Evolutionary conservation across 208 protist genomes (phyloP), one percentile per base, ranked within the genome.

Genomic region (Acanthamoeba rhysodes): DNA sequence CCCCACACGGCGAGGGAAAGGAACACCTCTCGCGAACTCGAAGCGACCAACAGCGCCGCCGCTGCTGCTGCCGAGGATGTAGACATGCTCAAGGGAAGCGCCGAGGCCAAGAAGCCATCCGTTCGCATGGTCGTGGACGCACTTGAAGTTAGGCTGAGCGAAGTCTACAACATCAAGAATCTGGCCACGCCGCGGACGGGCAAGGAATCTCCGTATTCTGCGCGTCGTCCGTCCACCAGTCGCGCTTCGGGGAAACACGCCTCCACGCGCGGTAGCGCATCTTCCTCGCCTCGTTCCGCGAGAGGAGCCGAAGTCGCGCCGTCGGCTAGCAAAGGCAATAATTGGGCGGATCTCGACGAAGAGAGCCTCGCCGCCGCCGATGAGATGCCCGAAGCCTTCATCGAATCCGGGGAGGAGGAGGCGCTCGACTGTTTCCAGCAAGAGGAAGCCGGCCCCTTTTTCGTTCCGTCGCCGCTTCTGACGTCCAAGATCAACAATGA

Each of bases 91-190:
- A 41, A 41, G 37, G 62, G 62, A 0, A 29, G 32, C 22, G 55
- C 12, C 5, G 24, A 22, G 72, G 37, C 29, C 72, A 80, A 80
- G 32, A 80, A 80, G 34, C 29, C 72, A 6, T 80, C 72, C 4
- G 72, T 80, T 10, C 72, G 72, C 34, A 80, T 80, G 72, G 72
- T 80, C 24, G 72, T 80, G 29, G n/a, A 45, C 72, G 72, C 72
- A 29, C 37, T 80, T 6, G 72, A 80, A 45, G 72, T 20, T 12
- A 32, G 72, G 5, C 10, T 80, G 72, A 80, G 18, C 72, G 72
- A 80, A 22, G 72, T 29, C 72, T 45, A 50, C 34, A 32, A 45
- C 72, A 80, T 20, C 72, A 48, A 48, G 16, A 32, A 80, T 14
- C 8, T 45, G 29, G 37, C 37, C 0, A 80, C 34, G 24, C 72